Percentiles rank a stretch among this genome's conserved stretches.
Evolutionary conservation across 2,329 filamentous ascomycete genomes (phyloP).

Genomic region (Fusarium odoratissimum): DNA sequence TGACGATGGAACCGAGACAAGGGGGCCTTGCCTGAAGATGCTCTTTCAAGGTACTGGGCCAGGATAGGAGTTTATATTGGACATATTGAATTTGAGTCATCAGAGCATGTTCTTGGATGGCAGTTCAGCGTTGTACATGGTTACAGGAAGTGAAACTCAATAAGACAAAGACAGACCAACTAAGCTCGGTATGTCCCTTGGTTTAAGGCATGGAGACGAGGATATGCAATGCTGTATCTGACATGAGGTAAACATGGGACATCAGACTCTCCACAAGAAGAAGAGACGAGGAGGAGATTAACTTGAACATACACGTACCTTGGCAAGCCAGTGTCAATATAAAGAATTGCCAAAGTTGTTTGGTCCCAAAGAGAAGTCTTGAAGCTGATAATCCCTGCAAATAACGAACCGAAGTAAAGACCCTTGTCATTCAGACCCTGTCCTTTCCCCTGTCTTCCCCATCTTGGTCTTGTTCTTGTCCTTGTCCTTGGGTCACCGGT

Average conservation of each 20-base stretch:
- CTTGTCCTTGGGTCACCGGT: constrained; percentile 8
- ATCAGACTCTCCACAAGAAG: not conserved
- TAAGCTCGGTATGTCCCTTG: not conserved
- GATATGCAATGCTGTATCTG: constrained; percentile 15
- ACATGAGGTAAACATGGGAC: not conserved
- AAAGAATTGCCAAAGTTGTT: not conserved
- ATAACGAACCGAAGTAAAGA: not conserved
- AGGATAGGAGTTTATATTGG: not conserved
- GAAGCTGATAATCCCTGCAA: constrained; percentile 6
- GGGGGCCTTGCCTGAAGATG: constrained; percentile 11
- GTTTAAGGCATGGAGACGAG: constrained; percentile 18
- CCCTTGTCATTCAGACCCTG: not conserved
- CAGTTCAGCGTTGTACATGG: not conserved
- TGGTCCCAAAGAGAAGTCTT: not conserved
- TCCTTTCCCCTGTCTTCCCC: constrained; percentile 17
- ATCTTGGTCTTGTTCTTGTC: constrained; percentile 1
- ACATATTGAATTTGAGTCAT: not conserved
- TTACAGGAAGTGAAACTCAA: not conserved
- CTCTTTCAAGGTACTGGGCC: not conserved
- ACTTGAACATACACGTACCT: not conserved
- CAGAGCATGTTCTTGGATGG: not conserved
- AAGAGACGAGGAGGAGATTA: not conserved
- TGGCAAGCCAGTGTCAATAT: not conserved
- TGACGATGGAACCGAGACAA: constrained; percentile 21
- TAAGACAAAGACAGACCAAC: not conserved